Percentiles rank a stretch among this genome's conserved stretches.
phyloP scores from a whole-genome alignment of 2,329 filamentous ascomycete genomes.

The Aspergillus flavus region DNA sequence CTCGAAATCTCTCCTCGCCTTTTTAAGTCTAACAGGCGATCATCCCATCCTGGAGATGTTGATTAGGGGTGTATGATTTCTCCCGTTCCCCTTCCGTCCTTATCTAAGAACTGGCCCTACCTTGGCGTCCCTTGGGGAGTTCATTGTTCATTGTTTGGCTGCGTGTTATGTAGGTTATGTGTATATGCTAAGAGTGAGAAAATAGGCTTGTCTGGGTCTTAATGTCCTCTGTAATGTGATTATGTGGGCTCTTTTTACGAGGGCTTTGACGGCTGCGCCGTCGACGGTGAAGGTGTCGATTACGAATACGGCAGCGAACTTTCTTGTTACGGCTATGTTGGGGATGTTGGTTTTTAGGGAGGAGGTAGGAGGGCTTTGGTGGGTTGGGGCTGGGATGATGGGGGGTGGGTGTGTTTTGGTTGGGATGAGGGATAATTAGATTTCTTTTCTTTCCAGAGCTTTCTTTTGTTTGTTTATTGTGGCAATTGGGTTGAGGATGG shows the following conservation, averaged over 20 bases:
- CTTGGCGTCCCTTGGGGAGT: neutral
- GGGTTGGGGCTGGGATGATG: conserved; percentile 62
- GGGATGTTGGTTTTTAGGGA: conserved; percentile 62
- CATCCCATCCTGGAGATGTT: conserved; percentile 51
- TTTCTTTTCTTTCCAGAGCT: neutral
- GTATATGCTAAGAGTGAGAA: conserved; percentile 2
- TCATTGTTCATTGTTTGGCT: neutral
- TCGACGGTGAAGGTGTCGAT: conserved; percentile 66
- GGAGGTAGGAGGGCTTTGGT: conserved; percentile 60
- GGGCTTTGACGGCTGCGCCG: conserved; percentile 60
- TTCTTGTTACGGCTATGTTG: conserved; percentile 62
- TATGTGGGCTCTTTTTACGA: conserved; percentile 68
- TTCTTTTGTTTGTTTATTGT: neutral
- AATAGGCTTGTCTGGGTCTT: conserved; percentile 60
- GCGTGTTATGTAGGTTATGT: conserved; percentile 18
- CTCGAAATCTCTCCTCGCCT: conserved; percentile 48
- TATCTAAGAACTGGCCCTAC: neutral
- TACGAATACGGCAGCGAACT: conserved; percentile 66
- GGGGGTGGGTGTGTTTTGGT: conserved; percentile 66
- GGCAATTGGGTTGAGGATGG: neutral
- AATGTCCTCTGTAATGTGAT: conserved; percentile 65
- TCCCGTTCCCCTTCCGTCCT: neutral
- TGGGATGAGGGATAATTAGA: conserved; percentile 54
- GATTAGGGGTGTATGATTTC: conserved; percentile 54
- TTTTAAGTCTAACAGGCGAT: conserved; percentile 46